These are phyloP conservation scores for Mycena galopus DNA, from an alignment of 768 basidiomycete genomes.

Conservation along the genomic window DNA sequence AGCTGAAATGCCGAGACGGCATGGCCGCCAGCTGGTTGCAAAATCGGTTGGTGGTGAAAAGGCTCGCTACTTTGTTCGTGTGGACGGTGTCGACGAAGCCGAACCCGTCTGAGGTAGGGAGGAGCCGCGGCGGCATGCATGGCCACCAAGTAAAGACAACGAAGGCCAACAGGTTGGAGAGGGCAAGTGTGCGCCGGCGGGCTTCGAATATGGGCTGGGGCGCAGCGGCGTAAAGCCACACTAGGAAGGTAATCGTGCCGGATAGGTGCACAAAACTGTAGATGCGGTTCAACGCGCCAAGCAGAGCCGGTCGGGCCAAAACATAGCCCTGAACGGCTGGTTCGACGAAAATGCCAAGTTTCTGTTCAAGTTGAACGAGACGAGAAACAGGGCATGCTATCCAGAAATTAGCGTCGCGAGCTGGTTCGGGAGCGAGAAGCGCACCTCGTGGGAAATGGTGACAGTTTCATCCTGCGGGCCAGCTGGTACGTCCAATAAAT, in stretches of 20 bases:
- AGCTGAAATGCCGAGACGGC: conserved; percentile 35
- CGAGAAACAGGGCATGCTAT: conserved; percentile 30
- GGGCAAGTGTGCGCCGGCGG: conserved; percentile 35
- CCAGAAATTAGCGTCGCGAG: neutral
- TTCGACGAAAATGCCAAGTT: conserved; percentile 34
- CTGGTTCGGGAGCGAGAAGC: neutral
- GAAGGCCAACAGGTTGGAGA: conserved; percentile 37
- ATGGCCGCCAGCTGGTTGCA: conserved; percentile 38
- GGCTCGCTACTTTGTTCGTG: conserved; percentile 34
- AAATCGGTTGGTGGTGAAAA: conserved; percentile 33
- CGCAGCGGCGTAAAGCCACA: conserved; percentile 36
- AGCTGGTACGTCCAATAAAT: conserved; percentile 39
- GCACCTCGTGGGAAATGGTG: conserved; percentile 29
- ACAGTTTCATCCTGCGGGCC: conserved; percentile 34
- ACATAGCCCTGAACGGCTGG: conserved; percentile 34
- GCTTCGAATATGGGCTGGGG: conserved; percentile 35
- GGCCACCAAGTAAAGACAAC: conserved; percentile 37
- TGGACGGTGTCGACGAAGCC: conserved; percentile 36
- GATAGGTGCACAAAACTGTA: conserved; percentile 37
- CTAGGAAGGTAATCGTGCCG: conserved; percentile 37
- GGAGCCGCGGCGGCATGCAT: conserved; percentile 37
- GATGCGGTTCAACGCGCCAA: conserved; percentile 37
- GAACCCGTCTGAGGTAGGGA: conserved; percentile 31
- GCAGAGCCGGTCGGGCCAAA: conserved; percentile 24
- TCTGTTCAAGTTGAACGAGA: conserved; percentile 34